Base-by-base conservation (phyloP, 2,329 filamentous ascomycete genomes). In the Alternaria conjuncta region DNA sequence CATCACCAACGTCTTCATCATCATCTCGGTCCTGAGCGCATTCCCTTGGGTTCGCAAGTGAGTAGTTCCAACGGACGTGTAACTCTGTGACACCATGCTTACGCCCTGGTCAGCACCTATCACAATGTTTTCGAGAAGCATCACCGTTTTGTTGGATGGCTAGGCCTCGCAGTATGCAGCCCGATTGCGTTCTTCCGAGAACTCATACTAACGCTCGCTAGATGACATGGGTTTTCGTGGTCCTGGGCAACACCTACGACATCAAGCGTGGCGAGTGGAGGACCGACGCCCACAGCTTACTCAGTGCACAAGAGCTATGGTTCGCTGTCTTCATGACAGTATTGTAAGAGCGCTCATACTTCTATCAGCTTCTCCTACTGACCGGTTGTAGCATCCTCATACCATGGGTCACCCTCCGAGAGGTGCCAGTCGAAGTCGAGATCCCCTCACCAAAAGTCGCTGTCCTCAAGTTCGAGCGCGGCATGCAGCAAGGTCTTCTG, bases 1-100 rank as follows among this genome's bases (percentile, higher is more conserved):
- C 10, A 61, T 78, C 54, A 79, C 76, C 8, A 78, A 78, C 32
- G 55, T 76, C 2, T 73, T 79, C 55, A 78, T 79, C 47, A 74
- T 78, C 23, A 71, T 79, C n/a, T 79, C 76, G 9, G 73, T 78
- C 28, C 53, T 77, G 21, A 78, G 75, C 32, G 76, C 76, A 1
- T 75, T 79, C 57, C 76, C 76, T 15, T 79, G 75, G 75, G 73
- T 79, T 47, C 75, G 76, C 59, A 78, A 79, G 76, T 78, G 23
- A 67, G 71, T 73, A 21, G 26, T 18, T 13, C n/a, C 30, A 25
- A 30, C 28, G n/a, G n/a, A 12, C 13, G 9, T 54, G 36, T 10
- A 21, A 7, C 6, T 59, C 41, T 23, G 15, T 49, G 11, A 20
- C 9, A 45, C 45, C 61, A 55, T 41, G 63, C 67, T 76, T 63